phyloP scores from a whole-genome alignment of 768 basidiomycete species.

The Tylopilus rubrobrunneus region DNA sequence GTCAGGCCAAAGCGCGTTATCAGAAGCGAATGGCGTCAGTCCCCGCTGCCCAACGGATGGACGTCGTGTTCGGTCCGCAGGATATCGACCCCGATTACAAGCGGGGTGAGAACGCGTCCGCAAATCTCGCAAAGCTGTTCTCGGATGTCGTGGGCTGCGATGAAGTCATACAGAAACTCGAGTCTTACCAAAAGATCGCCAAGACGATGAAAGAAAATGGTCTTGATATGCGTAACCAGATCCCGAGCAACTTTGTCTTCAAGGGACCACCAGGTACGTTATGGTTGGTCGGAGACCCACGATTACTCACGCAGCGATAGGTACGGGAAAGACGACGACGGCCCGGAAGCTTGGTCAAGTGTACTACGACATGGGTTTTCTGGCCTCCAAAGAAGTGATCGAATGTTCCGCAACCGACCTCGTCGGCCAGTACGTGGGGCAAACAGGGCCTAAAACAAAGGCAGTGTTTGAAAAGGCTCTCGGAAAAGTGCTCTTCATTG shows the following conservation, averaged over 20 bases:
- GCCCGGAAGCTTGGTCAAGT: slow-evolving; percentile 63
- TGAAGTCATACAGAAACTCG: slow-evolving; percentile 46
- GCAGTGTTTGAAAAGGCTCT: slow-evolving; percentile 61
- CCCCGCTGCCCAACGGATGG: slow-evolving; percentile 19
- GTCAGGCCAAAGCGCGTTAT: slow-evolving; percentile 47
- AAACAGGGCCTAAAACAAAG: slow-evolving; percentile 66
- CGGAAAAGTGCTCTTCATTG: slow-evolving; percentile 67
- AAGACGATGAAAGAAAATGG: slow-evolving; percentile 38
- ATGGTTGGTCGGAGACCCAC: not conserved
- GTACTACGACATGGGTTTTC: slow-evolving; percentile 63
- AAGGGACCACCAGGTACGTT: slow-evolving; percentile 64
- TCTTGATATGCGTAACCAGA: slow-evolving; percentile 43
- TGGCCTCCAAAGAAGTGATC: slow-evolving; percentile 47
- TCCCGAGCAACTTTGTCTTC: slow-evolving; percentile 66
- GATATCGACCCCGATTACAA: slow-evolving; percentile 69
- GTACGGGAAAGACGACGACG: slow-evolving; percentile 62
- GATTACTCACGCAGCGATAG: slow-evolving; percentile 28
- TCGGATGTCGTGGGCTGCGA: slow-evolving; percentile 62
- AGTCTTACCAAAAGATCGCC: slow-evolving; percentile 51
- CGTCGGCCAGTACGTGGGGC: slow-evolving; percentile 67
- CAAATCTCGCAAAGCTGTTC: slow-evolving; percentile 56
- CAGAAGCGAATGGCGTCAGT: slow-evolving; percentile 36
- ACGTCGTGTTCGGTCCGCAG: slow-evolving; percentile 37
- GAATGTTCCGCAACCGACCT: slow-evolving; percentile 73
- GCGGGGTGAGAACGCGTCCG: slow-evolving; percentile 43